A percentile compares a stretch with the other conserved stretches of the same genome.
Evolutionary conservation across 495 filamentous ascomycete genomes (phyloP).

Genomic region (Neurospora africana): DNA sequence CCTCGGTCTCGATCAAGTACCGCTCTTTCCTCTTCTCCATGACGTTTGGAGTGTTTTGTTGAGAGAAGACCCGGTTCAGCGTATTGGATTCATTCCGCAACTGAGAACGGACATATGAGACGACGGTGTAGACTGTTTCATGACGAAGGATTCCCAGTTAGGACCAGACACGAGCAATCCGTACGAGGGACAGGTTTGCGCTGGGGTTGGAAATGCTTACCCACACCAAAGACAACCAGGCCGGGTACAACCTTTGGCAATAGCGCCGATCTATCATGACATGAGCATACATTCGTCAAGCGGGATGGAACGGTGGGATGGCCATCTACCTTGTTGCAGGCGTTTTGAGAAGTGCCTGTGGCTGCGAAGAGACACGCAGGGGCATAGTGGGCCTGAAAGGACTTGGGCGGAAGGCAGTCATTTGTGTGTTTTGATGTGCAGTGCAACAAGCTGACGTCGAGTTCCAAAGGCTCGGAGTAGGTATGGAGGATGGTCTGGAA

Average conservation of each 20-base stretch:
- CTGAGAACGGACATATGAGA: constrained; percentile 22
- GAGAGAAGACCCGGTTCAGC: constrained; percentile 30
- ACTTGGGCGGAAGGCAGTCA: neutral
- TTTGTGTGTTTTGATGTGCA: neutral
- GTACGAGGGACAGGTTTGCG: neutral
- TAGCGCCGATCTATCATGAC: neutral
- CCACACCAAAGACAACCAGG: constrained; percentile 18
- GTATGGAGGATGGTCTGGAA: neutral
- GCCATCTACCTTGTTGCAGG: neutral
- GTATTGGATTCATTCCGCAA: constrained; percentile 20
- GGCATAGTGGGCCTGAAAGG: neutral
- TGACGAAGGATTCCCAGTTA: neutral
- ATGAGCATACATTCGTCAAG: constrained; percentile 1
- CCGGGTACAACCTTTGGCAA: constrained; percentile 9
- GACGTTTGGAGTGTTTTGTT: constrained; percentile 30
- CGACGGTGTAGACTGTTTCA: constrained; percentile 21
- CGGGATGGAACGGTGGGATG: neutral
- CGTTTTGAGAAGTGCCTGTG: neutral
- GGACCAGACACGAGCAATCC: neutral
- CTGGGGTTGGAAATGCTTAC: constrained; percentile 9
- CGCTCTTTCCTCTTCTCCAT: constrained; percentile 18
- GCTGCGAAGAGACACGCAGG: neutral
- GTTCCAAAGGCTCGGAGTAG: neutral
- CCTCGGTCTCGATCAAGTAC: constrained; percentile 23
- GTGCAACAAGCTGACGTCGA: neutral